These are phyloP conservation scores for Neurospora sp. DNA, from an alignment of 495 filamentous ascomycete species.

Conservation along the genomic window DNA sequence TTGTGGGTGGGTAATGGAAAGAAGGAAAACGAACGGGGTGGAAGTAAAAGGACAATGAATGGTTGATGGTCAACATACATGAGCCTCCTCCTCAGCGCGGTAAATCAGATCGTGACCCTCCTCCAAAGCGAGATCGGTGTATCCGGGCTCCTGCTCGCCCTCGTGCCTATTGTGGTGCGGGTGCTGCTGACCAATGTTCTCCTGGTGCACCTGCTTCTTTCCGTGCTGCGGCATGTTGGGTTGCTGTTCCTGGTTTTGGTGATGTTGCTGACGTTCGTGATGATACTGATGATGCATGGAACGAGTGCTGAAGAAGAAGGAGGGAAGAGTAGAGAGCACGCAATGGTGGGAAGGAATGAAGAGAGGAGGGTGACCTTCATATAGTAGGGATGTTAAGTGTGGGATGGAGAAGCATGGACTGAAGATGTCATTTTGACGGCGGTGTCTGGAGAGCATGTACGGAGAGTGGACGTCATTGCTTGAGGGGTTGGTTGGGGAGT, in stretches of 20 bases:
- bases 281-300: not conserved
- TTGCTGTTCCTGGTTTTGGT: not conserved
- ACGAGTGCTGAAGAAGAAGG: not conserved
- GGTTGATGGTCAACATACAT: conserved; percentile 5
- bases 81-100: conserved; percentile 20
- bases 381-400: not conserved
- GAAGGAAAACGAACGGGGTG: too few species aligned
- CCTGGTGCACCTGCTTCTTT: not conserved
- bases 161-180: not conserved
- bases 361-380: not conserved
- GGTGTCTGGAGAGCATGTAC: not conserved
- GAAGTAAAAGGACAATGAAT: too few species aligned
- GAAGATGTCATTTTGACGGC: not conserved
- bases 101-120: conserved; percentile 22
- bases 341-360: not conserved
- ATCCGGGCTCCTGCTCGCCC: conserved; percentile 7
- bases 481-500: not conserved
- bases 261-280: not conserved
- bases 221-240: not conserved
- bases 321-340: not conserved
- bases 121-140: conserved; percentile 17
- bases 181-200: not conserved
- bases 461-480: not conserved
- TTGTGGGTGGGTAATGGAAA: too few species aligned
- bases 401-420: not conserved